Evolutionary conservation across 768 basidiomycete species (phyloP), one percentile per base, ranked within the genome.

Genomic region (Boletus sp.): DNA sequence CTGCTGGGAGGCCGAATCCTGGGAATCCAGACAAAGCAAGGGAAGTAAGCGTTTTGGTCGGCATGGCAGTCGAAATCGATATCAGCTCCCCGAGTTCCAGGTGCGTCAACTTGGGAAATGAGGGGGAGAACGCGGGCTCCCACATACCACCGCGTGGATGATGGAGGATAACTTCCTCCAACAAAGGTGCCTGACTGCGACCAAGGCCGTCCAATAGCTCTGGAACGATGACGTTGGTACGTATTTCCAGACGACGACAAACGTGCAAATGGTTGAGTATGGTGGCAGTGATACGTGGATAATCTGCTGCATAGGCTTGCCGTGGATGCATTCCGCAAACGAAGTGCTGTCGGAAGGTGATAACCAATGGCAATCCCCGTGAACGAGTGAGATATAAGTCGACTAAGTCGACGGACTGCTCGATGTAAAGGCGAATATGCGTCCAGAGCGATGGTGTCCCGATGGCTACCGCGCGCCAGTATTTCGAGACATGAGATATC

Each of bases 371-470:
- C 37, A 64, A 46, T 40, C 65, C 70, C 6, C 48, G 62, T 21
- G 68, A 65, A 51, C 68, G 68, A 13, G 44, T 15, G 32, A 72
- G 56, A 44, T 69, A 69, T 33, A 68, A 30, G 41, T 66, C 53
- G 51, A 70, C 56, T 33, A 69, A 53, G 45, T 68, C 58, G 29
- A 42, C 32, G 21, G 66, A 66, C 46, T 69, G 70, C n/a, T 57
- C 39, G 56, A 70, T 50, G 49, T 57, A 57, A 39, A 69, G 64
- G 39, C 39, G 58, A 34, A 69, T 62, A 25, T 59, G 53, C 5
- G 72, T 70, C 79, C 79, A 81, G 19, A 81, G 61, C 30, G 65
- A 54, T 6, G 77, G 72, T 5, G 68, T 70, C 35, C 65, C 68
- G 29, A 75, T 49, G 30, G 75, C 74, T 40, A 76, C 59, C 21